These are phyloP conservation scores for Chlamydomonas schloesseri DNA, from an alignment of 139 green algal species.

Conservation along the genomic window DNA sequence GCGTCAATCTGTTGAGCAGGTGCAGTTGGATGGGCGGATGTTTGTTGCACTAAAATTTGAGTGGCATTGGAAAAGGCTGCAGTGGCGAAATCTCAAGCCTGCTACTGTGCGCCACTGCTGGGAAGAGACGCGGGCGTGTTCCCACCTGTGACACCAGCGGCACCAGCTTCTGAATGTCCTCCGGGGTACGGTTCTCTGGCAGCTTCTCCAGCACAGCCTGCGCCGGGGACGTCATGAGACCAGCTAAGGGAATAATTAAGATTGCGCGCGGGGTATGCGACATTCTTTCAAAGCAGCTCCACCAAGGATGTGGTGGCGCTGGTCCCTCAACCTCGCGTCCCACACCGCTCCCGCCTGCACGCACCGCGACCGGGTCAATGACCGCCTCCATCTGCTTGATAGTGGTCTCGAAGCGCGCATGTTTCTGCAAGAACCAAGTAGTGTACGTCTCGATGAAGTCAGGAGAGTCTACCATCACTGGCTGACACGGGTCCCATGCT, in stretches of 20 bases:
- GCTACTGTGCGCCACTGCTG: too few species aligned
- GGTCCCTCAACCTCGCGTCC: too few species aligned
- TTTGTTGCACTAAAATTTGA: background rate
- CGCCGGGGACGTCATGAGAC: background rate
- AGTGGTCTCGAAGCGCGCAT: background rate
- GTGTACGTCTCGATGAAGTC: too few species aligned
- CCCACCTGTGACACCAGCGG: conserved; percentile 14
- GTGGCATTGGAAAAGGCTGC: background rate
- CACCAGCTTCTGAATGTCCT: conserved; percentile 21
- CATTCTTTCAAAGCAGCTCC: too few species aligned
- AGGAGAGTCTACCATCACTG: background rate
- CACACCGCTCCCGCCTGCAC: too few species aligned
- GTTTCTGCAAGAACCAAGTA: background rate
- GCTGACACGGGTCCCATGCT: too few species aligned
- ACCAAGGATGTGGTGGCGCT: too few species aligned
- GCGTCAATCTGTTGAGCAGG: conserved; percentile 29
- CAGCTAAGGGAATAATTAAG: too few species aligned
- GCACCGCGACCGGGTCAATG: conserved; percentile 9
- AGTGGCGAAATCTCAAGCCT: background rate
- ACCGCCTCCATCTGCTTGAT: conserved; percentile 14
- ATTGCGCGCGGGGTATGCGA: too few species aligned
- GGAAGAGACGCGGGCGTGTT: background rate
- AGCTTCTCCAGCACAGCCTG: conserved; percentile 38
- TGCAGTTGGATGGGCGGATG: too few species aligned
- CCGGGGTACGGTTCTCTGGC: conserved; percentile 34